Evolutionary conservation across 305 asterid genomes (phyloP), one percentile per base, ranked within the genome.

Genomic region (Fraxinus platypoda): DNA sequence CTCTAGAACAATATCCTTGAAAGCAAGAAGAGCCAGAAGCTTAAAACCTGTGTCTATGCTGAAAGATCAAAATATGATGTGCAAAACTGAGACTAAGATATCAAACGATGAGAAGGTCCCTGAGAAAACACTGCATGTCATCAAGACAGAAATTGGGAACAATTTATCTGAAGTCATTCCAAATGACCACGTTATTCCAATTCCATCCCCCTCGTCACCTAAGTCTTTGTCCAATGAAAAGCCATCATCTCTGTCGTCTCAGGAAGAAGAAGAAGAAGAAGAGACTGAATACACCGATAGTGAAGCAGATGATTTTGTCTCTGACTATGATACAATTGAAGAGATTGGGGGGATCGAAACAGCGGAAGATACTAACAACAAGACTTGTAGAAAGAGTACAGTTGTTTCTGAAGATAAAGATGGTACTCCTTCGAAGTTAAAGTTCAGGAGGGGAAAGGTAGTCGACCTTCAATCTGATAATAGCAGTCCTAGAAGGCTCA

Each of bases 401-500:
- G 78, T 82, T 33, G 12, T 77, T 34, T 76, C 83, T 15, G 88
- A 86, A 76, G 82, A 80, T 25, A 86, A 81, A 15, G 13, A 81
- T 70, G 49, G 84, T 31, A 81, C 59, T 31, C 84, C 91, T 1
- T 75, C 85, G 74, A 88, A 90, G 85, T 72, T 90, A 26, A 81
- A 80, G 68, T 92, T 92, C 91, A 83, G 80, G 82, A 85, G 85
- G 11, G 93, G 94, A 25, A 92, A 80, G 52, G 78, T 87, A 7
- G 71, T 38, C 11, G 87, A 88, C 30, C 84, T 62, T 33, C 88
- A 71, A 57, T 34, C 86, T 13, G 90, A 86, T 28, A 79, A 62
- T 6, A 84, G 76, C 74, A 41, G 64, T 57, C 89, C 90, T 6
- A 59, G 80, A 68, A 87, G 87, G 76, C 88, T 89, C 12, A 80